Conservation (phyloP, 371 early-diverging fungal genomes). For the Mortierella sp. region DNA sequence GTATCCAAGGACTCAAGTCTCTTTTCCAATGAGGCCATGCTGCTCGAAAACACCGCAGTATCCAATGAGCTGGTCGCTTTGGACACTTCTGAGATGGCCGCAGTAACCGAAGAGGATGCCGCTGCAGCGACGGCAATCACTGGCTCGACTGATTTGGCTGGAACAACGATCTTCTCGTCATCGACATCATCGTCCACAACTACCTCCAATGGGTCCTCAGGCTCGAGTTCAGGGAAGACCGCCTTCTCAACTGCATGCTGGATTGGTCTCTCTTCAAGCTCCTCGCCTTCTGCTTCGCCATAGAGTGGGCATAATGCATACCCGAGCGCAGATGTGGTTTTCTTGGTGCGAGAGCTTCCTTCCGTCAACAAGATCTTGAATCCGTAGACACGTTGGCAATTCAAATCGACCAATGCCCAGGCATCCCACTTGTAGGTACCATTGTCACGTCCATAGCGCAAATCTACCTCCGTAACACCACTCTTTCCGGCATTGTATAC, state of each 20-base stretch:
- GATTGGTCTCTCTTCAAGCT: conserved; percentile 26
- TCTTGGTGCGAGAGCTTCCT: conserved; percentile 11
- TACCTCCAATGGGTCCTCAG: conserved; percentile 12
- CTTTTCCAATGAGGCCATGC: conserved; percentile 42
- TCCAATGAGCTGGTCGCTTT: conserved; percentile 46
- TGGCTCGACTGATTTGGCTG: conserved; percentile 10
- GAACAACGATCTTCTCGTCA: conserved; percentile 27
- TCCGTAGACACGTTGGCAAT: conserved; percentile 47
- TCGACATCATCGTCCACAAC: conserved; percentile 39
- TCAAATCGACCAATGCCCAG: conserved; percentile 51
- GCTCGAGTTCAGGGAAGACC: conserved; percentile 39
- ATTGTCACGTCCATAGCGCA: conserved; percentile 23
- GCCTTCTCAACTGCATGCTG: conserved; percentile 44
- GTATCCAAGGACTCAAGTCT: conserved; percentile 52
- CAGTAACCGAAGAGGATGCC: conserved; percentile 33
- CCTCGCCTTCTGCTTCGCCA: conserved; percentile 11
- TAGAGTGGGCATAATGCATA: conserved; percentile 48
- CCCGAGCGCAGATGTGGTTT: conserved; percentile 30
- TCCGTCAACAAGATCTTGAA: conserved; percentile 34
- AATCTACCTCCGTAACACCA: conserved; percentile 37
- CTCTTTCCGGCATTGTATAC: conserved; percentile 44
- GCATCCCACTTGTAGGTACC: conserved; percentile 29
- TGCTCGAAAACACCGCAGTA: conserved; percentile 36
- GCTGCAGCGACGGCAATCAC: conserved; percentile 28
- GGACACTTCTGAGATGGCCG: conserved; percentile 43